Evolutionary conservation across 2,329 filamentous ascomycete genomes (phyloP), one percentile per base, ranked within the genome.

Genomic region (Hymenoscyphus repandus): DNA sequence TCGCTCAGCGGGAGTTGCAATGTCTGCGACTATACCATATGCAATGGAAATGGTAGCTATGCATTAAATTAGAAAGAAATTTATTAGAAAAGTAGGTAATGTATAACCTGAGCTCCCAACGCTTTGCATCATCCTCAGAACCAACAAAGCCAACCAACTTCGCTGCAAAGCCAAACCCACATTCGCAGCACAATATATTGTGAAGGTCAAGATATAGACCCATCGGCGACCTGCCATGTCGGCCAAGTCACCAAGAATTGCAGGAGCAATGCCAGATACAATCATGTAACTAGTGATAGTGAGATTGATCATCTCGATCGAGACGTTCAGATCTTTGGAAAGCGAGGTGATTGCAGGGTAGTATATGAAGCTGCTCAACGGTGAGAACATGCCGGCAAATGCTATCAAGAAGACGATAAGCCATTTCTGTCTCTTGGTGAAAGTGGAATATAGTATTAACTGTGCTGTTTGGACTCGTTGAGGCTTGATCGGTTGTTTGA

Each of bases 21-120:
- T 69, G 60, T 88, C 85, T 0, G 79, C 78, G 1, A 86, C 74
- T 0, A 86, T 76, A 0, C 78, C 84, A 22, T 70, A 71, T 0
- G 70, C 71, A 6, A 88, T 69, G 0, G 82, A 74, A 2, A 85
- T 70, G 0, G 80, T 83, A 17, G 39, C 45, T 44, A 20, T 37
- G 30, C 30, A 22, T 10, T 32, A 33, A 12, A 11, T 79, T 82
- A 1, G 74, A 75, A 53, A 74, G 78, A 13, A 15, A 15, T 38
- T 32, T 3, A 10, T 12, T 45, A 6, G 13, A 31, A 10, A n/a
- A 10, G 20, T 5, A 37, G 10, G 17, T 31, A n/a, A n/a, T 17
- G 7, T 11, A 3, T 3, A 3, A 49, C 51, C 51, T 6, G 46
- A 45, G 52, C 70, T 74, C 0, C 75, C 80, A 1, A 75, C 71